Conservation (phyloP, 257 asterid species). For the Mitragyna speciosa region DNA sequence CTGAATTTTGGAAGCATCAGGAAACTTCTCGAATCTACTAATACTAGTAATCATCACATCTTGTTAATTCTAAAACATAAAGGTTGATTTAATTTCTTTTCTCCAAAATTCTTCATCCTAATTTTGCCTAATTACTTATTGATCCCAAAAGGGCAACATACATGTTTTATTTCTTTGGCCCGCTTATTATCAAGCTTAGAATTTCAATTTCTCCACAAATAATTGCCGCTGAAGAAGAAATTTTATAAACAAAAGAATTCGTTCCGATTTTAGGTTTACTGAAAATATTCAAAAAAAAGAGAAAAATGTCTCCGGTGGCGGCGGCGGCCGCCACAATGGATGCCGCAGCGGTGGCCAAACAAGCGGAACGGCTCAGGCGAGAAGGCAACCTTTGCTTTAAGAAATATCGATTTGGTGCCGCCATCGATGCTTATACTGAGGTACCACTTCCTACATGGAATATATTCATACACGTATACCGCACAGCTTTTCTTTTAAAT, state of each 20-base stretch:
- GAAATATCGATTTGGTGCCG: constrained; percentile 71
- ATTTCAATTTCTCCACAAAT: background rate
- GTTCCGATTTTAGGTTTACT: background rate
- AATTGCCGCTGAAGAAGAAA: background rate
- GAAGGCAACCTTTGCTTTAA: constrained; percentile 72
- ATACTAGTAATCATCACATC: too few species aligned
- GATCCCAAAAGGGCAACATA: background rate
- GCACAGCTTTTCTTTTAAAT: background rate
- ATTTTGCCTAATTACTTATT: background rate
- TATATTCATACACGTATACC: too few species aligned
- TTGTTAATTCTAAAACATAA: too few species aligned
- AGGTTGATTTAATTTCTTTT: background rate
- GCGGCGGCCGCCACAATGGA: constrained; percentile 21
- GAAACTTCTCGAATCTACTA: background rate
- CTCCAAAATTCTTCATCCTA: background rate
- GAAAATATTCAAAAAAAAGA: background rate
- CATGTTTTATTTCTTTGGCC: background rate
- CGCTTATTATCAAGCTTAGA: background rate
- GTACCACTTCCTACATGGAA: constrained; percentile 22
- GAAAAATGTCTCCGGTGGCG: constrained; percentile 61
- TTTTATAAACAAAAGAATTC: too few species aligned
- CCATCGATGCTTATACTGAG: constrained; percentile 93
- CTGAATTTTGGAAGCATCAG: background rate
- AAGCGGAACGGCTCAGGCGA: constrained; percentile 76
- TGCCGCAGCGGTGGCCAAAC: constrained; percentile 44